Percentiles rank a stretch among this genome's conserved stretches.
Evolutionary conservation across 805 yeast genomes (phyloP).

Genomic region (Teunomyces kruisii): DNA sequence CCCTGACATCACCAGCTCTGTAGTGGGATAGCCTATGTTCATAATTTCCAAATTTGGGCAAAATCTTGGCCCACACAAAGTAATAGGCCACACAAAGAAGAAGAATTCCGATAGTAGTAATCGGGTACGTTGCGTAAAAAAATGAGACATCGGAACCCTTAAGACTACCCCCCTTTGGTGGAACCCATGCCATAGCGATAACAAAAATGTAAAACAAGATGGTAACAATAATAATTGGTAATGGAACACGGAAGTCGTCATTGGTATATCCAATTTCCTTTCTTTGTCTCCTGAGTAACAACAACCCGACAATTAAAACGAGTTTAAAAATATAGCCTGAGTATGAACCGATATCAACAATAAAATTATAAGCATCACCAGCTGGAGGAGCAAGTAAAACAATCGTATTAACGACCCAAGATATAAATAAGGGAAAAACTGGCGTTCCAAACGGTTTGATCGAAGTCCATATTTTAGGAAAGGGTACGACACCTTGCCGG

Average conservation of each 20-base stretch:
- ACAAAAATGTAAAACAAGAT: constrained; percentile 37
- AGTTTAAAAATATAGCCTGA: constrained; percentile 27
- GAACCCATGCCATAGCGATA: constrained; percentile 42
- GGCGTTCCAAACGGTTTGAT: constrained; percentile 35
- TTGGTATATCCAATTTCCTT: constrained; percentile 28
- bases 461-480: constrained; percentile 26
- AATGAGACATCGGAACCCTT: constrained; percentile 43
- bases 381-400: constrained; percentile 33
- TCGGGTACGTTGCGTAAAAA: constrained; percentile 44
- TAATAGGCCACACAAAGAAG: constrained; percentile 33
- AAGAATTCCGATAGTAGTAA: constrained; percentile 36
- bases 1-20: constrained; percentile 33
- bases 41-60: constrained; percentile 35
- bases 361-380: constrained; percentile 34
- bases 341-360: constrained; percentile 32
- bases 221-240: constrained; percentile 30
- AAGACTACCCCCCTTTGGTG: constrained; percentile 37
- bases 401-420: constrained; percentile 26
- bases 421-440: constrained; percentile 22
- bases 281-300: constrained; percentile 29
- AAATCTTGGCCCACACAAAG: constrained; percentile 33
- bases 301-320: constrained; percentile 25
- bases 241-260: constrained; percentile 32
- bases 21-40: constrained; percentile 30
- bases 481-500: constrained; percentile 34